phyloP scores from a whole-genome alignment of 129 eudicot species.

The Centella asiatica region DNA sequence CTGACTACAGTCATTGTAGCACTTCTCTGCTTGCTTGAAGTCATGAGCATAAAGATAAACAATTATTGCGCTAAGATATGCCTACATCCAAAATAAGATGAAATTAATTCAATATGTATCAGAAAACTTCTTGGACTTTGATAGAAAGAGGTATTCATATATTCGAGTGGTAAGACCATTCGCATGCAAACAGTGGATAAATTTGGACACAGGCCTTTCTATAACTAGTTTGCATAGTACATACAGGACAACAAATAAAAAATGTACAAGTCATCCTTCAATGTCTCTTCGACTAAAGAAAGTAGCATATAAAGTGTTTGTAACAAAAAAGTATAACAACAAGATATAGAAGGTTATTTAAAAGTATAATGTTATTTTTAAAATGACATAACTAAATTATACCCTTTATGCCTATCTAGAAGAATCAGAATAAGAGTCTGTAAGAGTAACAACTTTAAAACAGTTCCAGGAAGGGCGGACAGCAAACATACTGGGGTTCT shows the following conservation, averaged over 20 bases:
- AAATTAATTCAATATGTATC: neutral
- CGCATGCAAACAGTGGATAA: neutral
- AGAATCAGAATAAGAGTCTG: no score
- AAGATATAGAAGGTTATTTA: no score
- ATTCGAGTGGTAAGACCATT: neutral
- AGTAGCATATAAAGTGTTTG: no score
- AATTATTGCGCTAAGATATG: constrained; percentile 92
- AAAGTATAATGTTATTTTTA: no score
- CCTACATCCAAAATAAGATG: constrained; percentile 39
- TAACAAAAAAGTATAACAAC: no score
- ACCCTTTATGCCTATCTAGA: no score
- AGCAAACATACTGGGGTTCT: no score
- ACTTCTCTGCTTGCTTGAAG: constrained; percentile 74
- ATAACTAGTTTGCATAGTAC: neutral
- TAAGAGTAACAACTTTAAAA: no score
- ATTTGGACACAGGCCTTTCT: neutral
- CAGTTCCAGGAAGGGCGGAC: no score
- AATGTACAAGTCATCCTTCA: no score
- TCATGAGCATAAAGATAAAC: constrained; percentile 83
- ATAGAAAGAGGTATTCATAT: neutral
- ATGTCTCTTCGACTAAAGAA: no score
- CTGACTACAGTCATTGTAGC: constrained; percentile 96
- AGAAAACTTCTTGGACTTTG: neutral
- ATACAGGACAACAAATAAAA: neutral
- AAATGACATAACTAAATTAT: no score